A percentile compares a stretch with the other conserved stretches of the same genome.
These are phyloP conservation scores for Tolypocladium paradoxum DNA, from an alignment of 2,329 filamentous ascomycete genomes.

Conservation along the genomic window DNA sequence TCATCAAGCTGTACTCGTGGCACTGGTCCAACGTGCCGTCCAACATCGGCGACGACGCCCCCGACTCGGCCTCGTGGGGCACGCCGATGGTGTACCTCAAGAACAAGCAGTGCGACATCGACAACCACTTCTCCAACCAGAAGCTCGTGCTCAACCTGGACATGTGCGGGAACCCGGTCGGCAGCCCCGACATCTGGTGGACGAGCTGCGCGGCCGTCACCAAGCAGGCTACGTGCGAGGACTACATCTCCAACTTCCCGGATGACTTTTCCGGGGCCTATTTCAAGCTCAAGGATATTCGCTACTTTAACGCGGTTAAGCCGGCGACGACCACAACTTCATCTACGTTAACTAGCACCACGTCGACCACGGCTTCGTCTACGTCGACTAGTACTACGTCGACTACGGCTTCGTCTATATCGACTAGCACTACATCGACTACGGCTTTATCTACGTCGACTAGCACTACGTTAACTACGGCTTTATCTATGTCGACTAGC, in stretches of 20 bases:
- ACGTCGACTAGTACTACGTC: no score
- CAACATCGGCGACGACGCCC: conserved; percentile 29
- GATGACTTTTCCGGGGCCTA: conserved; percentile 23
- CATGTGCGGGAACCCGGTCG: conserved; percentile 65
- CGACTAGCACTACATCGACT: no score
- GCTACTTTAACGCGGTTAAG: conserved; percentile 15
- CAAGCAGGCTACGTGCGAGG: conserved; percentile 17
- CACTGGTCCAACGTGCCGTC: conserved; percentile 16
- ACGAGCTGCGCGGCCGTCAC: conserved; percentile 14
- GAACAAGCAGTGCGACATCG: conserved; percentile 48
- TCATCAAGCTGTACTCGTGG: conserved; percentile 33
- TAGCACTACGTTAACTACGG: no score
- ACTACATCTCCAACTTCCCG: conserved; percentile 27
- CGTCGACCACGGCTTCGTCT: neutral
- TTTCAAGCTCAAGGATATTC: conserved; percentile 36
- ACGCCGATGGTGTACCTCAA: conserved; percentile 52
- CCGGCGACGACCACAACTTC: conserved; percentile 6
- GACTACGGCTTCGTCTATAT: neutral
- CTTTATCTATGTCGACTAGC: no score
- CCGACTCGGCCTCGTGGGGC: conserved; percentile 56
- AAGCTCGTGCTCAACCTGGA: conserved; percentile 64
- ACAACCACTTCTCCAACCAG: conserved; percentile 52
- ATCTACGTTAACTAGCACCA: no score
- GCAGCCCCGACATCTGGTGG: conserved; percentile 15
- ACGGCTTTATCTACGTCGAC: no score